These are phyloP conservation scores for Taphrina wiesneri DNA, from an alignment of 1,139 yeast species.

Conservation along the genomic window DNA sequence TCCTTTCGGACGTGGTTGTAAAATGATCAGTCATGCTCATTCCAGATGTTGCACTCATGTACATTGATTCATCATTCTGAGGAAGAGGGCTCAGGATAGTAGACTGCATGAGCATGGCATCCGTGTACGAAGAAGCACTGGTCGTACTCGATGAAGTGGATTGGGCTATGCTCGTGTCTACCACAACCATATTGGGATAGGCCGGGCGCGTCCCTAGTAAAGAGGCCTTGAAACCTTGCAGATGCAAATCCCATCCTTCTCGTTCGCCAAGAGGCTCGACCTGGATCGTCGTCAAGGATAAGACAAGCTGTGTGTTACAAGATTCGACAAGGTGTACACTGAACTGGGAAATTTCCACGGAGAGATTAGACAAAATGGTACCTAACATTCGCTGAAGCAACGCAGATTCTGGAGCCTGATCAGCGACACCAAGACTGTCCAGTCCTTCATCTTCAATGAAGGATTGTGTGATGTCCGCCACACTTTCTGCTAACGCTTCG, in stretches of 20 bases:
- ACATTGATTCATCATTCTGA: slow-evolving; percentile 14
- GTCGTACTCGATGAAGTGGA: background rate
- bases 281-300: background rate
- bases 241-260: background rate
- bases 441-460: slow-evolving; percentile 10
- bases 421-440: slow-evolving; percentile 16
- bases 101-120: slow-evolving; percentile 24
- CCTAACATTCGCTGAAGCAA: slow-evolving; percentile 14
- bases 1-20: background rate
- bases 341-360: slow-evolving; percentile 1
- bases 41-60: slow-evolving; percentile 27
- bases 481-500: background rate
- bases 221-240: background rate
- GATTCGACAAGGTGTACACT: background rate
- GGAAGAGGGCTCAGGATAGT: slow-evolving; percentile 14
- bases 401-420: slow-evolving; percentile 15
- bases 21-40: background rate
- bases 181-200: background rate
- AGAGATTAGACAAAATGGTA: background rate
- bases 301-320: background rate
- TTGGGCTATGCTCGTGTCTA: background rate
- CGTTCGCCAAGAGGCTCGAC: background rate
- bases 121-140: slow-evolving; percentile 1
- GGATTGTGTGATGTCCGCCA: slow-evolving; percentile 8
- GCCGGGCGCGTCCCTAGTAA: background rate